These are phyloP conservation scores for Stephanocyclus meneghinianus DNA, from an alignment of 352 stramenopile species.

Conservation along the genomic window DNA sequence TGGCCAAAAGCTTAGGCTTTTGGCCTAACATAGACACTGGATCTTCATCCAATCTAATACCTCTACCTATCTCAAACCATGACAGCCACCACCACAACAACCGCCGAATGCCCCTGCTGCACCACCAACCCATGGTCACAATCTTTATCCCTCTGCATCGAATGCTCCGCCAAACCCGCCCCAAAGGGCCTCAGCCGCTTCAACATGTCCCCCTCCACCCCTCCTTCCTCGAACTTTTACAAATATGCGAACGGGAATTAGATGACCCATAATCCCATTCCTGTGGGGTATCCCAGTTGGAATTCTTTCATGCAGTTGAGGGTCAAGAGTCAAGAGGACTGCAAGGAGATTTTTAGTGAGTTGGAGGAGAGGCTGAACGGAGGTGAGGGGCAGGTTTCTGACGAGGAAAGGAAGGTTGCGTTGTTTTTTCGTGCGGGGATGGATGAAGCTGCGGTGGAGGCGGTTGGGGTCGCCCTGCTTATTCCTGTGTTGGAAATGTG, in stretches of 20 bases:
- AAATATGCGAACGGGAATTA: constrained; percentile 81
- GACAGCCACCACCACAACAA: not conserved
- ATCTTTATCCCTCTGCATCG: constrained; percentile 59
- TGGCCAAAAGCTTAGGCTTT: too few species aligned
- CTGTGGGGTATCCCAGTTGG: constrained; percentile 77
- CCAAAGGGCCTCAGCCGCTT: constrained; percentile 26
- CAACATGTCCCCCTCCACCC: constrained; percentile 63
- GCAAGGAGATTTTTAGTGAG: constrained; percentile 63
- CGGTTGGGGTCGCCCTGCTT: constrained; percentile 47
- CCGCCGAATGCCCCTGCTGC: constrained; percentile 40
- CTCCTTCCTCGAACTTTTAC: constrained; percentile 76
- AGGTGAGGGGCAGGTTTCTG: constrained; percentile 9
- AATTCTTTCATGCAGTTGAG: constrained; percentile 79
- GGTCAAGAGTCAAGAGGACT: constrained; percentile 76
- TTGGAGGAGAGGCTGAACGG: constrained; percentile 38
- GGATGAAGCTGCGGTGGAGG: constrained; percentile 78
- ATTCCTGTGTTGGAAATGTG: constrained; percentile 50
- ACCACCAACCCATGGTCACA: constrained; percentile 49
- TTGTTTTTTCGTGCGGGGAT: constrained; percentile 78
- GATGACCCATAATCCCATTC: constrained; percentile 82
- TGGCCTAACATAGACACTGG: too few species aligned
- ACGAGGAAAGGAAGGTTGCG: constrained; percentile 69
- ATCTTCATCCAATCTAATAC: too few species aligned
- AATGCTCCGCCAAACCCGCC: constrained; percentile 21
- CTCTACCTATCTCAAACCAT: too few species aligned